Evolutionary conservation across 139 green algal species (phyloP).

Genomic region (Coelastrella sp.): DNA sequence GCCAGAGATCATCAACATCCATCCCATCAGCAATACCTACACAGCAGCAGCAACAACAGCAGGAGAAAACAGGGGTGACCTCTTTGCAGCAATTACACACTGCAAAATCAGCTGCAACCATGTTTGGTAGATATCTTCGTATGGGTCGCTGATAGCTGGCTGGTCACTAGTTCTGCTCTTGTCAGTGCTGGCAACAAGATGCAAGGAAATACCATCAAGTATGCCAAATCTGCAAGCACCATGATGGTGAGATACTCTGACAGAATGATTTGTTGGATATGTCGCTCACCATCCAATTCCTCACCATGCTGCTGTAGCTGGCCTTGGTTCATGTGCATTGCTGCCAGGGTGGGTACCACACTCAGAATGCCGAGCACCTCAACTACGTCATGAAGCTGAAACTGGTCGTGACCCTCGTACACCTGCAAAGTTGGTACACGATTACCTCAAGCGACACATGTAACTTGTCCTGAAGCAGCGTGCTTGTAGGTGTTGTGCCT

Average conservation of each 20-base stretch:
- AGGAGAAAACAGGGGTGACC: neutral
- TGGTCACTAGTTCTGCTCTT: neutral
- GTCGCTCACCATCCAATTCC: neutral
- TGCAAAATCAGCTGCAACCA: neutral
- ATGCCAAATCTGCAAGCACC: neutral
- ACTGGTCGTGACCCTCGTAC: constrained; percentile 58
- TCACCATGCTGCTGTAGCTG: constrained; percentile 23
- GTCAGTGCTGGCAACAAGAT: neutral
- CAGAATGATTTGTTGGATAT: neutral
- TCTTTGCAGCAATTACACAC: neutral
- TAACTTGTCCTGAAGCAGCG: no score
- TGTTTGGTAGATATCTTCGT: no score
- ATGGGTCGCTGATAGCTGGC: no score
- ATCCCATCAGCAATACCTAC: constrained; percentile 10
- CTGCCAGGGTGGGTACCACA: constrained; percentile 31
- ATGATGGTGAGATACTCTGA: neutral
- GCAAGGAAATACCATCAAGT: neutral
- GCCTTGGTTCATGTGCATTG: neutral
- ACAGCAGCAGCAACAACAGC: neutral
- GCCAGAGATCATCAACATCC: constrained; percentile 23
- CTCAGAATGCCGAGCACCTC: constrained; percentile 73
- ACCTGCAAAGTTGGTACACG: constrained; percentile 55
- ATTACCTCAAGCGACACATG: no score
- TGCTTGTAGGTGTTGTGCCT: no score
- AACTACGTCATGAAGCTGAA: constrained; percentile 75